phyloP scores from a whole-genome alignment of 768 basidiomycete species.

The Amanita inopinata region DNA sequence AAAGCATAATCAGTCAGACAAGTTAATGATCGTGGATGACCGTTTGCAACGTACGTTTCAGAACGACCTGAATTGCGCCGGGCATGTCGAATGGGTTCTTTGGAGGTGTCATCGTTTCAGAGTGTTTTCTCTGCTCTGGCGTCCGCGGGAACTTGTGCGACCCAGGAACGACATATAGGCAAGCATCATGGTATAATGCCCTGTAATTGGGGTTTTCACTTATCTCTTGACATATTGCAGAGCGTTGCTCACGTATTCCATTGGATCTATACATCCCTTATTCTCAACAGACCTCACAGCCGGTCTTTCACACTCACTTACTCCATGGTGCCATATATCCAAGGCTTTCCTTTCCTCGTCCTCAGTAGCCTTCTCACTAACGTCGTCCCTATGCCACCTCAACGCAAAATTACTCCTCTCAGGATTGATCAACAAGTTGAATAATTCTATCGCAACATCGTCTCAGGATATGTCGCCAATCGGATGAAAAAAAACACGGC shows the following conservation, averaged over 20 bases:
- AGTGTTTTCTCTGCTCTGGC: slow-evolving; percentile 45
- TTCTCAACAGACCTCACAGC: not conserved
- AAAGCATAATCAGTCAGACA: not conserved
- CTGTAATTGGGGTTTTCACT: slow-evolving; percentile 21
- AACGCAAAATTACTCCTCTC: slow-evolving; percentile 54
- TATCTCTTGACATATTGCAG: not conserved
- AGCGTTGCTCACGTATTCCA: slow-evolving; percentile 63
- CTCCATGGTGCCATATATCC: slow-evolving; percentile 53
- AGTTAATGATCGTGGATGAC: not conserved
- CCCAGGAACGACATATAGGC: slow-evolving; percentile 61
- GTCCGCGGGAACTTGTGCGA: slow-evolving; percentile 54
- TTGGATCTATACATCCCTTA: slow-evolving; percentile 40
- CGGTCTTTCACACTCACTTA: slow-evolving; percentile 21
- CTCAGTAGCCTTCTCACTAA: slow-evolving; percentile 42
- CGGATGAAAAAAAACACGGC: too few species aligned
- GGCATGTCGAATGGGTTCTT: slow-evolving; percentile 61
- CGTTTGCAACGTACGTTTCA: slow-evolving; percentile 46
- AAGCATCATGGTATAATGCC: slow-evolving; percentile 58
- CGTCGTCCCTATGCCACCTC: slow-evolving; percentile 75
- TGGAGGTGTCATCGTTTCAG: slow-evolving; percentile 40
- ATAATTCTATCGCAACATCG: slow-evolving; percentile 40
- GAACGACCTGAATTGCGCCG: slow-evolving; percentile 41
- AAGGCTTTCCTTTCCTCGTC: slow-evolving; percentile 56
- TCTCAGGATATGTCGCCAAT: not conserved
- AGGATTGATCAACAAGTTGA: slow-evolving; percentile 71